These are phyloP conservation scores for Acanthamoeba polyphaga DNA, from an alignment of 208 protist genomes.

Conservation along the genomic window DNA sequence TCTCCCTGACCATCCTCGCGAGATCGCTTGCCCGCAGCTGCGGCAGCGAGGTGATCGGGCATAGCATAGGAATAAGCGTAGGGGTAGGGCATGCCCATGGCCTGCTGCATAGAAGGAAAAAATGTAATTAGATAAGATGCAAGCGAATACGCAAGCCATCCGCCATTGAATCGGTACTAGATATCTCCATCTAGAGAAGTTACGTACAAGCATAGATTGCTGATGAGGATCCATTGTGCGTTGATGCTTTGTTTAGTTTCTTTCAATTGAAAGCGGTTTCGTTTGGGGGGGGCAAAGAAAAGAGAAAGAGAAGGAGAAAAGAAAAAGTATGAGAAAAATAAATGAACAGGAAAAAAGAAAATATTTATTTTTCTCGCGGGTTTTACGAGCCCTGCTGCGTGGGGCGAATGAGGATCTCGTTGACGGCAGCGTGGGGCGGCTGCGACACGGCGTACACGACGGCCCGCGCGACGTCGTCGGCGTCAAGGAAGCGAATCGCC, in stretches of 20 bases:
- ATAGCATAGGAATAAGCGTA: slow-evolving; percentile 23
- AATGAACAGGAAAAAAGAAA: not conserved
- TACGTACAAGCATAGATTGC: not conserved
- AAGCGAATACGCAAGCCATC: not conserved
- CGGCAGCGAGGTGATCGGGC: not conserved
- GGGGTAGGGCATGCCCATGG: not conserved
- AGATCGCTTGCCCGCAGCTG: not conserved
- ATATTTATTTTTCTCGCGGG: not conserved
- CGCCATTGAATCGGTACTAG: no score
- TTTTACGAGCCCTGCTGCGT: slow-evolving; percentile 16
- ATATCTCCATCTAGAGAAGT: no score
- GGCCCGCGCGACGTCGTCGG: slow-evolving; percentile 52
- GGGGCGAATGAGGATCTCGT: slow-evolving; percentile 45
- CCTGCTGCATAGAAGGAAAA: not conserved
- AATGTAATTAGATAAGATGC: not conserved
- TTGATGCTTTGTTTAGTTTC: no score
- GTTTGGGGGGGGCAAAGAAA: not conserved
- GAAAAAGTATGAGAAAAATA: no score
- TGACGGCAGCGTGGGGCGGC: slow-evolving; percentile 18
- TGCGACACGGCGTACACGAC: slow-evolving; percentile 63
- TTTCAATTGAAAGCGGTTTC: no score
- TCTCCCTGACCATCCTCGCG: not conserved
- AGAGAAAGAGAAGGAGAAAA: not conserved
- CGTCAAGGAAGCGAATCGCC: slow-evolving; percentile 39
- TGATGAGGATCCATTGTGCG: not conserved